These are phyloP conservation scores for Nigrospora sphaerica DNA, from an alignment of 2,329 filamentous ascomycete species.

Conservation along the genomic window DNA sequence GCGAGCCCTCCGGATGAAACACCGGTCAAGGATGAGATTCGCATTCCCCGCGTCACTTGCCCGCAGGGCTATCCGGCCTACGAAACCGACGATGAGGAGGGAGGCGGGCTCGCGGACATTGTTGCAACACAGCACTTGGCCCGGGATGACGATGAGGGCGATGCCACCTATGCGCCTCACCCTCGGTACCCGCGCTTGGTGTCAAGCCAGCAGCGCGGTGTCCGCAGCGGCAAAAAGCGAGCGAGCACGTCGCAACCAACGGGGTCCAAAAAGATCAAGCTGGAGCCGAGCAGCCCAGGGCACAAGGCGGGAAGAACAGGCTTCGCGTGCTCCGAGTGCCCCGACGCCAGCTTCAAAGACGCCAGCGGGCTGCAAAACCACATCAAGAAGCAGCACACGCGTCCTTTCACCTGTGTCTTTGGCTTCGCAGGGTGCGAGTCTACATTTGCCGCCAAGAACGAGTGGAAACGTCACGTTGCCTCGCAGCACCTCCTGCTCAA, in stretches of 20 bases:
- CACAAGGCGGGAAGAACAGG: constrained; percentile 13
- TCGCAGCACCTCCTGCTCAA: constrained; percentile 71
- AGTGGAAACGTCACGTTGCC: constrained; percentile 86
- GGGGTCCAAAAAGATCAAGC: constrained; percentile 16
- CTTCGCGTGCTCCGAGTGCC: constrained; percentile 29
- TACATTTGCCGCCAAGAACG: constrained; percentile 76
- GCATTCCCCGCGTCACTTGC: constrained; percentile 7
- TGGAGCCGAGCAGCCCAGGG: constrained; percentile 7
- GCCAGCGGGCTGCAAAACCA: constrained; percentile 38
- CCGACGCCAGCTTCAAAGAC: constrained; percentile 35
- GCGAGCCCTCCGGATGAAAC: constrained; percentile 18
- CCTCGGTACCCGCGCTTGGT: too few relatives aligned
- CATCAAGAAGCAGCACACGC: constrained; percentile 44
- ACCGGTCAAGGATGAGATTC: constrained; percentile 17
- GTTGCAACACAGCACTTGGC: constrained; percentile 8
- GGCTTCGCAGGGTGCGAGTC: constrained; percentile 66
- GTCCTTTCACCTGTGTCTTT: constrained; percentile 72
- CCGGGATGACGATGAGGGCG: constrained; percentile 15
- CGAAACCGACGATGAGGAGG: constrained; percentile 11
- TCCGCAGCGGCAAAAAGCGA: constrained; percentile 12
- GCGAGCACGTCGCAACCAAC: constrained; percentile 7
- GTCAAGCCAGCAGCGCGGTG: too few relatives aligned
- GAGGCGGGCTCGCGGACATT: constrained; percentile 13
- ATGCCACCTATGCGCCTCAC: not conserved
- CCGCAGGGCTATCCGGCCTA: constrained; percentile 5